phyloP scores from a whole-genome alignment of 2,329 filamentous ascomycete species.

The Colletotrichum cuscutae region DNA sequence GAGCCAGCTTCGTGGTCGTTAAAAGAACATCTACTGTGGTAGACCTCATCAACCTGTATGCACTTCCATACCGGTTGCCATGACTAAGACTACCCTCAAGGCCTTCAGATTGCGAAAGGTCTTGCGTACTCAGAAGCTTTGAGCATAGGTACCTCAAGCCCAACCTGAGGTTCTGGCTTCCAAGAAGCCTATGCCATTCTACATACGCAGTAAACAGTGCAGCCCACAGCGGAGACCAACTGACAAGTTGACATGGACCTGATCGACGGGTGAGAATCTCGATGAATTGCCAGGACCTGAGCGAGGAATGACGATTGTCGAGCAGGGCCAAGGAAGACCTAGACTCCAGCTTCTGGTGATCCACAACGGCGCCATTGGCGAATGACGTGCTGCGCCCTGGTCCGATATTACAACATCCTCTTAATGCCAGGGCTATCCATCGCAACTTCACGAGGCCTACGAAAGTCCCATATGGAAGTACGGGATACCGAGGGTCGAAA shows the following conservation, averaged over 20 bases:
- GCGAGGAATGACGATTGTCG: not conserved
- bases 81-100: not conserved
- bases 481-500: too few species aligned
- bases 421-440: conserved; percentile 1
- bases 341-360: not conserved
- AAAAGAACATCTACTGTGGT: too few species aligned
- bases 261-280: conserved; percentile 14
- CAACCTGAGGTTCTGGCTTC: not conserved
- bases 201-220: not conserved
- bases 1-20: too few species aligned
- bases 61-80: too few species aligned
- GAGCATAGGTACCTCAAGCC: not conserved
- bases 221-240: not conserved
- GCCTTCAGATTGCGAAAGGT: not conserved
- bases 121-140: not conserved
- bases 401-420: not conserved
- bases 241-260: conserved; percentile 5
- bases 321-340: conserved; percentile 1
- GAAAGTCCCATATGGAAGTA: not conserved
- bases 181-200: conserved; percentile 14
- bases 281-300: not conserved
- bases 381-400: not conserved
- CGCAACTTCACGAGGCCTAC: not conserved
- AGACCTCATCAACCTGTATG: too few species aligned
- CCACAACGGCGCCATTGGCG: conserved; percentile 3